These are phyloP conservation scores for Cucumis hystrix DNA, from an alignment of 306 rosid genomes.

Conservation along the genomic window DNA sequence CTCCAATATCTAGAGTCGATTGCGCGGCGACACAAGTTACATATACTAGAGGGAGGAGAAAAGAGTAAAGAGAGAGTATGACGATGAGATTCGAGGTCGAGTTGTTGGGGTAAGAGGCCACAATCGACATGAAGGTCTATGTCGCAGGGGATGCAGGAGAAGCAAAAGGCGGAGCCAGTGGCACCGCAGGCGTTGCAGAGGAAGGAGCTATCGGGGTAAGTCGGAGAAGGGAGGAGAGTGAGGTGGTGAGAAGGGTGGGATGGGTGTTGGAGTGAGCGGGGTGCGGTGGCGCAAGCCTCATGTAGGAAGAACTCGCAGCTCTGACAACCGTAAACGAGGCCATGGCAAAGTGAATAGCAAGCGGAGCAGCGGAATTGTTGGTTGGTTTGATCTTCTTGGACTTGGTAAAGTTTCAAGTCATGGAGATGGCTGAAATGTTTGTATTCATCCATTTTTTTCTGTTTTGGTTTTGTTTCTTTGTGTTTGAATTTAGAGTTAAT, in stretches of 20 bases:
- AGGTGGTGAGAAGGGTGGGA: neutral
- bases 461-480: neutral
- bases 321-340: neutral
- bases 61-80: neutral
- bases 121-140: neutral
- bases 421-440: conserved; percentile 9
- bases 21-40: neutral
- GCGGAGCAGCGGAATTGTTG: neutral
- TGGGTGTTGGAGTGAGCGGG: neutral
- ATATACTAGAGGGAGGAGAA: neutral
- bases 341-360: neutral
- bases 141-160: neutral
- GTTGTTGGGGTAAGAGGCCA: neutral
- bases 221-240: neutral
- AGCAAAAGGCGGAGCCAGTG: neutral
- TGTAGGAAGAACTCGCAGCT: neutral
- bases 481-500: neutral
- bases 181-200: neutral
- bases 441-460: neutral
- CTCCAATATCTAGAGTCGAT: neutral
- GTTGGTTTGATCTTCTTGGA: neutral
- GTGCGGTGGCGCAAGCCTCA: neutral
- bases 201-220: neutral
- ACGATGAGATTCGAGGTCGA: neutral
- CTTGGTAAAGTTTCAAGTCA: neutral